phyloP scores from a whole-genome alignment of 371 early-diverging fungal genomes.

The Entomophthora muscae region DNA sequence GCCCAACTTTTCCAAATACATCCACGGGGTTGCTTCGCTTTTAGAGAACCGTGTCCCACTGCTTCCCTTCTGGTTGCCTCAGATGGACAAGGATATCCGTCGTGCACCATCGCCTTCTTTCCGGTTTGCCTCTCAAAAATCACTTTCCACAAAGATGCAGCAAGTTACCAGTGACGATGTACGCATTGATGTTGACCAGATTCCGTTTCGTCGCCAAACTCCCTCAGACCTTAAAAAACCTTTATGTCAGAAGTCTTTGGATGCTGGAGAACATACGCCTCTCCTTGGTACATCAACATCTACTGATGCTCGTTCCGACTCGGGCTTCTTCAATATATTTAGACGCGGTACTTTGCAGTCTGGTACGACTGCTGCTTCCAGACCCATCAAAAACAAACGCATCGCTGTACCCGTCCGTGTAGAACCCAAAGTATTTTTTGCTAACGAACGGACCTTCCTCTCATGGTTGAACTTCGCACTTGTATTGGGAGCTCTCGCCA shows the following conservation, averaged over 20 bases:
- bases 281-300: not conserved
- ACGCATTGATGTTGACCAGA: not conserved
- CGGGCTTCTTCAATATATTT: not conserved
- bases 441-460: slow-evolving; percentile 92
- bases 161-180: not conserved
- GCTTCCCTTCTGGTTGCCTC: slow-evolving; percentile 96
- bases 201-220: not conserved
- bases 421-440: slow-evolving; percentile 83
- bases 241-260: not conserved
- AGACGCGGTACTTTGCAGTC: not conserved
- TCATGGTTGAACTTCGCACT: slow-evolving; percentile 53
- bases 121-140: slow-evolving; percentile 11
- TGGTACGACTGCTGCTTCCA: slow-evolving; percentile 7
- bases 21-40: slow-evolving; percentile 88
- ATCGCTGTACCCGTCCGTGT: slow-evolving; percentile 74
- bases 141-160: not conserved
- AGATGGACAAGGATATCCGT: slow-evolving; percentile 85
- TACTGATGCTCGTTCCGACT: not conserved
- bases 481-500: slow-evolving; percentile 38
- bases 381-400: slow-evolving; percentile 33
- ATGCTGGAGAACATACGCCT: not conserved
- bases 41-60: slow-evolving; percentile 68
- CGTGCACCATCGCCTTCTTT: slow-evolving; percentile 26
- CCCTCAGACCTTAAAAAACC: not conserved
- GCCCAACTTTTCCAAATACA: slow-evolving; percentile 95